Percentiles rank a stretch among this genome's conserved stretches.
Evolutionary conservation across 2,329 filamentous ascomycete species (phyloP).

Genomic region (Helotiales sp.): DNA sequence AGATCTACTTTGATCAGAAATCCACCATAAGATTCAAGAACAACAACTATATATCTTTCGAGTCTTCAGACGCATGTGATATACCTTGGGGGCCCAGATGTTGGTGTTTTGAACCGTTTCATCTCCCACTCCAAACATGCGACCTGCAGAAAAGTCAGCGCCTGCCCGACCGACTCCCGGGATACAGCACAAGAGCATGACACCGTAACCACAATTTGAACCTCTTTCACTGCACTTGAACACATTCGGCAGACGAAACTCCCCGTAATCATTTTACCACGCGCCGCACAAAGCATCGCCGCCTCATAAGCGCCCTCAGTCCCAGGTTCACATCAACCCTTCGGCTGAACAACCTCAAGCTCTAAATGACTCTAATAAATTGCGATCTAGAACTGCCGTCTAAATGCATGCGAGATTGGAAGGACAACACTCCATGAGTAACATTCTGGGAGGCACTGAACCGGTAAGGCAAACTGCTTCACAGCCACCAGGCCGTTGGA

Average conservation of each 20-base stretch:
- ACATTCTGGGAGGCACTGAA: neutral
- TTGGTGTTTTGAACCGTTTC: neutral
- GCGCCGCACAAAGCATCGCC: neutral
- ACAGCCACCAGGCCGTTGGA: neutral
- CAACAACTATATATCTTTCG: neutral
- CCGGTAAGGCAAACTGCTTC: neutral
- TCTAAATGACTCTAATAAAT: neutral
- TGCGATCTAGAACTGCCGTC: neutral
- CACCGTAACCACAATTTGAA: neutral
- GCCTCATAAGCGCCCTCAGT: neutral
- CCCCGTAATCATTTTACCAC: too few species aligned
- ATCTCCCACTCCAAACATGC: neutral
- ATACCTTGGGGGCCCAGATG: neutral
- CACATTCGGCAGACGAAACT: too few species aligned
- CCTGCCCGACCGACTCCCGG: neutral
- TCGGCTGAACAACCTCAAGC: neutral
- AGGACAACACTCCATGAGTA: neutral
- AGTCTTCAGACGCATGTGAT: neutral
- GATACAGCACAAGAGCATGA: neutral
- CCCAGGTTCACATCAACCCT: too few species aligned
- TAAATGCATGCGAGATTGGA: neutral
- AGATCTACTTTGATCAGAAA: neutral
- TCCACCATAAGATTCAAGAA: too few species aligned
- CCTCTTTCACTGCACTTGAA: neutral
- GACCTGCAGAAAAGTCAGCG: neutral